Evolutionary conservation across 2,329 filamentous ascomycete genomes (phyloP).

Genomic region (Fusarium irregulare): DNA sequence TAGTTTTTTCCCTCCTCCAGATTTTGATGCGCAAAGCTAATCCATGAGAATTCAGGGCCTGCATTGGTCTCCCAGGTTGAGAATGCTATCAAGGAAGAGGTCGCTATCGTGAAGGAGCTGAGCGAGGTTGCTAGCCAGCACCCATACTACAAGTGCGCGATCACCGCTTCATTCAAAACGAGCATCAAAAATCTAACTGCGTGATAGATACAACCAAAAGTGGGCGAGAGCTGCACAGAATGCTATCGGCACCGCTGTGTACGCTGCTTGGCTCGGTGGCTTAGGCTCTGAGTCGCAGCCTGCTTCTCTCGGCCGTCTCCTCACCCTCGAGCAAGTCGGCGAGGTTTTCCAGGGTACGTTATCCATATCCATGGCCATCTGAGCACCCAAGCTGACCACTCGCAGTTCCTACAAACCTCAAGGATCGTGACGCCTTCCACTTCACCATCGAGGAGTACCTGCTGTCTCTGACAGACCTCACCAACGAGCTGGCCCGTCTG

Average conservation of each 20-base stretch:
- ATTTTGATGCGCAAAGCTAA: not conserved
- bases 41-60: conserved; percentile 59
- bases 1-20: conserved; percentile 41
- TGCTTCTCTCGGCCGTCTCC: conserved; percentile 71
- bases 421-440: conserved; percentile 90
- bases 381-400: not conserved
- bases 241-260: conserved; percentile 69
- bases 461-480: conserved; percentile 84
- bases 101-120: conserved; percentile 76
- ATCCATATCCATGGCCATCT: not conserved
- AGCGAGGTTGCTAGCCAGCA: conserved; percentile 80
- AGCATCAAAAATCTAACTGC: conserved; percentile 14
- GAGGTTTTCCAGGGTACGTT: conserved; percentile 75
- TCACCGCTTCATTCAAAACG: not conserved
- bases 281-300: conserved; percentile 65
- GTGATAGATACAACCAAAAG: conserved; percentile 76
- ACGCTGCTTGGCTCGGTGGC: conserved; percentile 82
- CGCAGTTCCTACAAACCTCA: conserved; percentile 88
- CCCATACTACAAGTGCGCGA: conserved; percentile 90
- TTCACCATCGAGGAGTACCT: conserved; percentile 98
- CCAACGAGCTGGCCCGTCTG: conserved; percentile 89
- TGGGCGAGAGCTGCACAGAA: conserved; percentile 90
- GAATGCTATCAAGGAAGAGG: conserved; percentile 77
- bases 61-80: conserved; percentile 77
- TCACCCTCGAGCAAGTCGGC: conserved; percentile 91